These are phyloP conservation scores for Phragmites australis DNA, from an alignment of 176 grass and related monocot species.

Conservation along the genomic window DNA sequence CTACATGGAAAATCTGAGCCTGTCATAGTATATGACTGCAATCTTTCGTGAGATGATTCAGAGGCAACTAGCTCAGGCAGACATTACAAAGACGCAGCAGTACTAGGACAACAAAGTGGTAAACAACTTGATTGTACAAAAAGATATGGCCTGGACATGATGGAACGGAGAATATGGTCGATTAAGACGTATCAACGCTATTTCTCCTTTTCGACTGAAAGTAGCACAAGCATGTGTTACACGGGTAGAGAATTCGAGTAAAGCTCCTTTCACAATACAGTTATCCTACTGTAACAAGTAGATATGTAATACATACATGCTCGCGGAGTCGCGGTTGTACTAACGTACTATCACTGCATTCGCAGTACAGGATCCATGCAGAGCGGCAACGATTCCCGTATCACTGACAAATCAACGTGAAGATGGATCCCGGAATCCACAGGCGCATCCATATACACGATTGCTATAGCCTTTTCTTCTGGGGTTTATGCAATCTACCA, in stretches of 20 bases:
- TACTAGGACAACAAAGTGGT: neutral
- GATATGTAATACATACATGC: neutral
- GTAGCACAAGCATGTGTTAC: neutral
- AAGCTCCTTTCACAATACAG: neutral
- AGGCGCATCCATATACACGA: slow-evolving; percentile 1
- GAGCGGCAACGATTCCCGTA: neutral
- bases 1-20: neutral
- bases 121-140: neutral
- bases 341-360: neutral
- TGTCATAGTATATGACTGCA: neutral
- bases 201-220: neutral
- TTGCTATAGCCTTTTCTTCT: neutral
- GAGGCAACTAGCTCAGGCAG: neutral
- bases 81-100: neutral
- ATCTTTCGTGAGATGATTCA: neutral
- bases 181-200: neutral
- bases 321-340: neutral
- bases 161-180: neutral
- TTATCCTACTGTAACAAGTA: neutral
- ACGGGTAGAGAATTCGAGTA: neutral
- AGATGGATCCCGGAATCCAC: neutral
- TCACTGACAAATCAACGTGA: neutral
- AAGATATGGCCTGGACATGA: neutral
- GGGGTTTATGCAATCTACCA: neutral
- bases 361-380: neutral